phyloP scores from a whole-genome alignment of 2,329 filamentous ascomycete species.

The Hypoxylon sp. region DNA sequence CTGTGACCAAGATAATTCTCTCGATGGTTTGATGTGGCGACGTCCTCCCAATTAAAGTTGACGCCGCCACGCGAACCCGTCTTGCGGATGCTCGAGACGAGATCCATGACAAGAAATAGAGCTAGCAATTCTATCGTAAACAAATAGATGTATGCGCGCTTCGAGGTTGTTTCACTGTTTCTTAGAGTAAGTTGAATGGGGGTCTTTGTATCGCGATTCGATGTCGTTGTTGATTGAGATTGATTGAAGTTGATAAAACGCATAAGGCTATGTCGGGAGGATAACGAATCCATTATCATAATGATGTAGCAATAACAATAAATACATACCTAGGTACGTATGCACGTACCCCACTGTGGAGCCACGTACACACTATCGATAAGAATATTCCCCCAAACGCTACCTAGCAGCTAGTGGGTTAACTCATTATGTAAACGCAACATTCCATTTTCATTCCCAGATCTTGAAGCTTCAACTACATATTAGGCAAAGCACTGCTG shows the following conservation, averaged over 20 bases:
- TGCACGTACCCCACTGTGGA: conserved; percentile 10
- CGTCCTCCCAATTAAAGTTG: conserved; percentile 97
- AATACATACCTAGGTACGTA: not conserved
- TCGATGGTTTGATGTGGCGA: conserved; percentile 87
- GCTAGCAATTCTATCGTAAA: not conserved
- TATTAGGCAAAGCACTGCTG: not conserved
- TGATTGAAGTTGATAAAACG: conserved; percentile 12
- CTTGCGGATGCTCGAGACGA: conserved; percentile 93
- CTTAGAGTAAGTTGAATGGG: not conserved
- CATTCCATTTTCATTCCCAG: conserved; percentile 8
- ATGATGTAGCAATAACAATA: not conserved
- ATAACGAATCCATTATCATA: too few relatives aligned
- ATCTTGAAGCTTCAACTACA: conserved; percentile 7
- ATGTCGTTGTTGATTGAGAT: conserved; percentile 4
- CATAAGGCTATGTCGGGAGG: not conserved
- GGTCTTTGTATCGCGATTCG: not conserved
- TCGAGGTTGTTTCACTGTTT: not conserved
- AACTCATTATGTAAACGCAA: not conserved
- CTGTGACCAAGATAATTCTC: conserved; percentile 93
- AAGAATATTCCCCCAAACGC: conserved; percentile 17
- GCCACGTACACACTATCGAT: conserved; percentile 23
- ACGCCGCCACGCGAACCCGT: conserved; percentile 90
- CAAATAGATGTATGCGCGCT: not conserved
- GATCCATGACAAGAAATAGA: conserved; percentile 76
- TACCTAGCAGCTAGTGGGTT: not conserved